phyloP scores from a whole-genome alignment of 2,329 filamentous ascomycete genomes.

The Colletotrichum tropicale region DNA sequence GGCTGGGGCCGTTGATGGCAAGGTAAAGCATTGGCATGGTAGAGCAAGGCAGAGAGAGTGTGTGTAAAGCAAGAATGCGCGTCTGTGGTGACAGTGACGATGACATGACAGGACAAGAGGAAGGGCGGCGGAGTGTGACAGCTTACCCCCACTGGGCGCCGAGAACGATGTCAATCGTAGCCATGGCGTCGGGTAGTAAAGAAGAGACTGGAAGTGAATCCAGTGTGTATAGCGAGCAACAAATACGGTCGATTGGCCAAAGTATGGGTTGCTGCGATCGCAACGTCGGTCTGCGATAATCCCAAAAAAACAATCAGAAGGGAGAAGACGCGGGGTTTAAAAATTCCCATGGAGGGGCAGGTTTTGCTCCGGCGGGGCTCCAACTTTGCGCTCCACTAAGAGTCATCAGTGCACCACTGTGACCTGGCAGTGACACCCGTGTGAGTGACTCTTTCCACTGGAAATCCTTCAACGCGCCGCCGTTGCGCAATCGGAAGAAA shows the following conservation, averaged over 20 bases:
- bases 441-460: not conserved
- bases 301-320: conserved; percentile 18
- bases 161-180: conserved; percentile 35
- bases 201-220: not conserved
- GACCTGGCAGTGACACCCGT: not conserved
- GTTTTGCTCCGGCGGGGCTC: conserved; percentile 19
- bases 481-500: conserved; percentile 9
- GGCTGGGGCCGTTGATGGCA: not conserved
- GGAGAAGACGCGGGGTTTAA: conserved; percentile 21
- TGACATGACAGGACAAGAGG: not conserved
- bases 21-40: conserved; percentile 18
- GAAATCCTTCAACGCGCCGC: not conserved
- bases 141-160: conserved; percentile 43
- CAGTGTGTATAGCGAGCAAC: conserved; percentile 10
- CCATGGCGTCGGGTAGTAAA: conserved; percentile 8
- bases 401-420: not conserved
- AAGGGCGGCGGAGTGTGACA: conserved; percentile 8
- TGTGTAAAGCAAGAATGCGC: conserved; percentile 7
- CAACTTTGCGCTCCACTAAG: not conserved
- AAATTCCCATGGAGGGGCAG: conserved; percentile 21
- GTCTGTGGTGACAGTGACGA: not conserved
- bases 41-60: conserved; percentile 21
- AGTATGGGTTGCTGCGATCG: conserved; percentile 21
- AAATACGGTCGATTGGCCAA: not conserved
- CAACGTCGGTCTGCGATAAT: conserved; percentile 22